phyloP scores from a whole-genome alignment of 1,139 yeast genomes.

The Arxiozyma slooffiae region DNA sequence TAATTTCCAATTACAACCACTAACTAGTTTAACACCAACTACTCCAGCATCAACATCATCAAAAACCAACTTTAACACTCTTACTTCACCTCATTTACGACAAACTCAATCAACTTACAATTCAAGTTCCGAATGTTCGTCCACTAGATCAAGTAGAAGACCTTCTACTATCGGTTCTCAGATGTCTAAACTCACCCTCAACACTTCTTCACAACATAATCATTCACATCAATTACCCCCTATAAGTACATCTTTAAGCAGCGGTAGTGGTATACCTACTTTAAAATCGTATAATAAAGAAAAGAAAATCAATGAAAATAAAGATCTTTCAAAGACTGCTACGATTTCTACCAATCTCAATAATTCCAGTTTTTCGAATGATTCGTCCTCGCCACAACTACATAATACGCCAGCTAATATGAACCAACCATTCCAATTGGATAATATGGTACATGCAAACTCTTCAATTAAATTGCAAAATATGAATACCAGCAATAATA shows the following conservation, averaged over 20 bases:
- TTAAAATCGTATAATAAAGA: neutral
- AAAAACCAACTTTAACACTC: neutral
- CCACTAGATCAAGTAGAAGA: conserved; percentile 8
- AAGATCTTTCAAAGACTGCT: conserved; percentile 1
- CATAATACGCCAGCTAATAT: neutral
- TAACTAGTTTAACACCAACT: neutral
- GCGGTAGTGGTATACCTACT: conserved; percentile 4
- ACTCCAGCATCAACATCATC: neutral
- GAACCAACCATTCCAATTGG: neutral
- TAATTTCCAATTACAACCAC: conserved; percentile 4
- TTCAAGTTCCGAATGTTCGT: conserved; percentile 2
- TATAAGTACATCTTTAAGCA: conserved; percentile 1
- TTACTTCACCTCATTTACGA: neutral
- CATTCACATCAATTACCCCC: conserved; percentile 4
- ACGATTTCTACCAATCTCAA: conserved; percentile 3
- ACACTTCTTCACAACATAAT: neutral
- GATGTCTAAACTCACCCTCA: neutral
- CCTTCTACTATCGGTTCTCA: conserved; percentile 3
- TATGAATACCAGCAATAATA: neutral
- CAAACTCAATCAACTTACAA: neutral
- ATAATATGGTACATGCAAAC: neutral
- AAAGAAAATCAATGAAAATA: neutral
- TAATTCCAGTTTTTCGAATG: neutral
- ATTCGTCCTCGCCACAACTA: neutral
- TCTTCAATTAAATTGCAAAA: neutral